Percentiles rank a stretch among this genome's conserved stretches.
phyloP scores from a whole-genome alignment of 176 grass and related monocot species.

The Juncus inflexus region DNA sequence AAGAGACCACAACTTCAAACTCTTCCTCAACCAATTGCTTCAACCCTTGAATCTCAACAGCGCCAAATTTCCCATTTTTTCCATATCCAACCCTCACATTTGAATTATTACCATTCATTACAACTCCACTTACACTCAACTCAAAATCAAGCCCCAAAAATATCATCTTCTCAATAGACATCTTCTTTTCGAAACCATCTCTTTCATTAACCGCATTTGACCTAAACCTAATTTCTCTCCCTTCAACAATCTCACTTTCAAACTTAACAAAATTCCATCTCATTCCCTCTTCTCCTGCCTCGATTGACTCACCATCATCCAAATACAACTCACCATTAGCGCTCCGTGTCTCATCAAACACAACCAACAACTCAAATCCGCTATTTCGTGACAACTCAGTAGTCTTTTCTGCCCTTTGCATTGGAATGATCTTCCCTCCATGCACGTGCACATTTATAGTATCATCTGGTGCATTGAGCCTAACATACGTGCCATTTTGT shows the following conservation, averaged over 20 bases:
- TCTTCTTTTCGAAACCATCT: conserved; percentile 29
- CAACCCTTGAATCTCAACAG: too few species aligned
- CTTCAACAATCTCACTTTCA: neutral
- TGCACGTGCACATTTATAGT: conserved; percentile 46
- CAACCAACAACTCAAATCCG: conserved; percentile 46
- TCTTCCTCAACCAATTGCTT: conserved; percentile 11
- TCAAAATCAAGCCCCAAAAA: conserved; percentile 35
- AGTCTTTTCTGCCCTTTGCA: conserved; percentile 41
- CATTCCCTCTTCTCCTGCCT: conserved; percentile 35
- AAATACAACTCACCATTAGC: conserved; percentile 46
- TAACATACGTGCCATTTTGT: conserved; percentile 21
- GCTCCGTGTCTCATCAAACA: conserved; percentile 22
- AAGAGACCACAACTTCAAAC: conserved; percentile 36
- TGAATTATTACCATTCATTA: too few species aligned
- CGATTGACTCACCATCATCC: conserved; percentile 54
- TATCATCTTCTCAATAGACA: conserved; percentile 42
- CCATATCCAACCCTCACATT: too few species aligned
- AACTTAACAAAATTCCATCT: conserved; percentile 43
- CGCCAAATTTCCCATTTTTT: too few species aligned
- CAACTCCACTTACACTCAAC: too few species aligned
- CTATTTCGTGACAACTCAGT: conserved; percentile 23
- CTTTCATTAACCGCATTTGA: conserved; percentile 41
- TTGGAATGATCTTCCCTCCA: conserved; percentile 38
- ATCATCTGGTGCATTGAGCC: conserved; percentile 39
- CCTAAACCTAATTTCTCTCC: conserved; percentile 10